phyloP scores from a whole-genome alignment of 2,329 filamentous ascomycete genomes.

The Aspergillus sp. region DNA sequence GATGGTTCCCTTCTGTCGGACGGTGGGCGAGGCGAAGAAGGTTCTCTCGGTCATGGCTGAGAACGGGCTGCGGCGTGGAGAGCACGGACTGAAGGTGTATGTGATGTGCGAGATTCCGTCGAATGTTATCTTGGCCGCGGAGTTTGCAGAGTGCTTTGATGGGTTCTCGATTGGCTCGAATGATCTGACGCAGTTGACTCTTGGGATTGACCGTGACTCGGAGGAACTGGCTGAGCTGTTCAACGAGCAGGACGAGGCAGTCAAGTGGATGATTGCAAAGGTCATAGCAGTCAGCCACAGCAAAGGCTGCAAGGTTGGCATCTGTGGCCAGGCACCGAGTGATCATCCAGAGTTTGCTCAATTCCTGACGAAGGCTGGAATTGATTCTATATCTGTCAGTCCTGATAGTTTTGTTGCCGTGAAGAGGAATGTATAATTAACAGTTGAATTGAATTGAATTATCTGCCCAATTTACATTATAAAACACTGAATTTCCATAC shows the following conservation, averaged over 20 bases:
- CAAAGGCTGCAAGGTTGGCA: conserved; percentile 38
- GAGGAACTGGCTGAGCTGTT: conserved; percentile 39
- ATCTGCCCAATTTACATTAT: too few relatives aligned
- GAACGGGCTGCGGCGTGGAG: conserved; percentile 39
- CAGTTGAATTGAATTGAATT: too few relatives aligned
- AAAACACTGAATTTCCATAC: too few relatives aligned
- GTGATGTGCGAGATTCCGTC: conserved; percentile 47
- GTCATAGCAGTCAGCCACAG: conserved; percentile 32
- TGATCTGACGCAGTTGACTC: conserved; percentile 42
- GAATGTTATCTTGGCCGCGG: conserved; percentile 40
- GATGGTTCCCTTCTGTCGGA: conserved; percentile 44
- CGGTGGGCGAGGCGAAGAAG: conserved; percentile 35
- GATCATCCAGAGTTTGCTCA: conserved; percentile 41
- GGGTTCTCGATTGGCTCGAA: conserved; percentile 46
- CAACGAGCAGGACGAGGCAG: conserved; percentile 41
- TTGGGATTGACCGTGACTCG: conserved; percentile 42
- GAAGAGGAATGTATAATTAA: conserved; percentile 20
- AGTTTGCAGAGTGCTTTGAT: conserved; percentile 41
- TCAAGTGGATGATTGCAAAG: conserved; percentile 41
- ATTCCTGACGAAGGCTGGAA: conserved; percentile 38
- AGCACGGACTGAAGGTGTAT: conserved; percentile 39
- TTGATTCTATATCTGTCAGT: conserved; percentile 43
- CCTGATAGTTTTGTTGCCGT: conserved; percentile 42
- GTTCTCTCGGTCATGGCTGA: conserved; percentile 38
- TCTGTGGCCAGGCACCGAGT: conserved; percentile 43